These are phyloP conservation scores for Phoma herbarum DNA, from an alignment of 2,329 filamentous ascomycete genomes.

Conservation along the genomic window DNA sequence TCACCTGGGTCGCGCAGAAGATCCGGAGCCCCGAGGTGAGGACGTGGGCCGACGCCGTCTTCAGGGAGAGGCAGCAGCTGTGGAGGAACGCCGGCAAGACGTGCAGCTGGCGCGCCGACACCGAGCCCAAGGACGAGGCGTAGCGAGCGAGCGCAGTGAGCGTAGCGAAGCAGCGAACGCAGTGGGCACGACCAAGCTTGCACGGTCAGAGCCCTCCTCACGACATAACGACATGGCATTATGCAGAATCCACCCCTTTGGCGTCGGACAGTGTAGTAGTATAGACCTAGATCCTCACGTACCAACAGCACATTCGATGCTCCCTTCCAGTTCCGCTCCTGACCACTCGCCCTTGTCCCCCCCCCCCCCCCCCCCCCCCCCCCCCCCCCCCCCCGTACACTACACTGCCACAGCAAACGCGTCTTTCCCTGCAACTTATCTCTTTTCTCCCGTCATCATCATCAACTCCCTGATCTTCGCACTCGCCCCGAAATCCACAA, in stretches of 20 bases:
- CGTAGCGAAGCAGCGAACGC: neutral
- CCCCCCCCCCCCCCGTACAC: neutral
- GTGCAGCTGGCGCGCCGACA: conserved; percentile 41
- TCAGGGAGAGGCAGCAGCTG: conserved; percentile 77
- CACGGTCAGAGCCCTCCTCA: neutral
- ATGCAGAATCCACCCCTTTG: neutral
- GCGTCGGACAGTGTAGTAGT: conserved; percentile 1
- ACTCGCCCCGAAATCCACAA: conserved; percentile 43
- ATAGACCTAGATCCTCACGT: conserved; percentile 18
- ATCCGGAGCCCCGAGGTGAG: conserved; percentile 81
- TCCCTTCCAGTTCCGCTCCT: too few species aligned
- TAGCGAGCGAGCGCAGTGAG: neutral
- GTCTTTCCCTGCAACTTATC: neutral
- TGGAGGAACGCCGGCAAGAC: conserved; percentile 64
- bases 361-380: too few species aligned
- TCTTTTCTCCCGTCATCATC: too few species aligned
- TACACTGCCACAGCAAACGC: neutral
- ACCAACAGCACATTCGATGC: neutral
- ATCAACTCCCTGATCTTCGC: conserved; percentile 31
- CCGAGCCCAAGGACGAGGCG: conserved; percentile 31
- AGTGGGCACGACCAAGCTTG: neutral
- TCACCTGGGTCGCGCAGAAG: conserved; percentile 77
- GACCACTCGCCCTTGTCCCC: too few species aligned
- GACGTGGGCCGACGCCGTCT: conserved; percentile 78
- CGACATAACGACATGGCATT: conserved; percentile 18